Evolutionary conservation across 495 filamentous ascomycete genomes (phyloP).

Genomic region (Cairneyella variabilis): DNA sequence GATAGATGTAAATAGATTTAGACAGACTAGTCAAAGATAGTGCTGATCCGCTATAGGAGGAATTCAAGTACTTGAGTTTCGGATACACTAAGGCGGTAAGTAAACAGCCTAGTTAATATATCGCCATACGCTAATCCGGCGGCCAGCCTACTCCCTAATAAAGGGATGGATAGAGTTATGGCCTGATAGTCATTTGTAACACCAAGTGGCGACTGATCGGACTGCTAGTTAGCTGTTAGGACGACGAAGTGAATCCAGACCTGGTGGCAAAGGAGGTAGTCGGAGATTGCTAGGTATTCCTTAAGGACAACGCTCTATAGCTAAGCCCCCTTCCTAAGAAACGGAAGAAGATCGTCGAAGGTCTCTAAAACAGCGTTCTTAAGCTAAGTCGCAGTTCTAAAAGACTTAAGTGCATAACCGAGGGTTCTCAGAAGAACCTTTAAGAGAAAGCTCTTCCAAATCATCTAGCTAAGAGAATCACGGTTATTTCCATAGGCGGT

Average conservation of each 20-base stretch:
- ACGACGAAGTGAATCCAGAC: slow-evolving; percentile 22
- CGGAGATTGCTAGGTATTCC: slow-evolving; percentile 12
- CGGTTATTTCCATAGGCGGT: not conserved
- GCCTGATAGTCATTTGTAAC: slow-evolving; percentile 20
- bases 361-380: slow-evolving; percentile 6
- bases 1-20: slow-evolving; percentile 17
- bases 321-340: slow-evolving; percentile 17
- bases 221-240: slow-evolving; percentile 20
- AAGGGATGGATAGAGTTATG: slow-evolving; percentile 23
- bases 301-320: slow-evolving; percentile 14
- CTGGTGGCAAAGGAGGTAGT: slow-evolving; percentile 14
- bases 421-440: slow-evolving; percentile 5
- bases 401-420: slow-evolving; percentile 10
- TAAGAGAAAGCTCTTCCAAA: not conserved
- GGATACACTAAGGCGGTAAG: slow-evolving; percentile 19
- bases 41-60: slow-evolving; percentile 17
- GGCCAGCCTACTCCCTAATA: slow-evolving; percentile 22
- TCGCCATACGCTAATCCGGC: slow-evolving; percentile 11
- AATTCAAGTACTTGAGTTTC: slow-evolving; percentile 23
- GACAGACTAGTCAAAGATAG: slow-evolving; percentile 7
- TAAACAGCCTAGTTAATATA: slow-evolving; percentile 10
- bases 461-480: not conserved
- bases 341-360: slow-evolving; percentile 15
- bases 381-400: slow-evolving; percentile 19
- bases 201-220: slow-evolving; percentile 23